Conservation (phyloP, 1,284 basidiomycete genomes). For the Rhodofomes roseus region DNA sequence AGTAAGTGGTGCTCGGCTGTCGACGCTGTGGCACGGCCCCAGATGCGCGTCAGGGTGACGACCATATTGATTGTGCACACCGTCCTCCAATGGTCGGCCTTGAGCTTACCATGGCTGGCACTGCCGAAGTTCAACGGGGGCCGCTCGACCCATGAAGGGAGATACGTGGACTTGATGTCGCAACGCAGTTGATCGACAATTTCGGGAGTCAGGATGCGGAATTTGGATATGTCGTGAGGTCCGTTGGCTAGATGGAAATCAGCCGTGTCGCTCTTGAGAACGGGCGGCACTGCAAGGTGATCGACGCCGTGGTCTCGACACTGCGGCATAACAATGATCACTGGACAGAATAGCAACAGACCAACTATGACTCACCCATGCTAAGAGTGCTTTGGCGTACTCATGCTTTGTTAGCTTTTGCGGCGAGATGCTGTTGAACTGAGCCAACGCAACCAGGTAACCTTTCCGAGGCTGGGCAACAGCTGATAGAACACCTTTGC, state of each 20-base stretch:
- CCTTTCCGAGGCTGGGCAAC: not conserved
- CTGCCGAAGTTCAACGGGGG: conserved; percentile 31
- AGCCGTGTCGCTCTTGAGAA: not conserved
- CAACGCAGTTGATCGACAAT: not conserved
- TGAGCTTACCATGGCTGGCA: conserved; percentile 26
- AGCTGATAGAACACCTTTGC: not conserved
- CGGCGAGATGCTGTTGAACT: not conserved
- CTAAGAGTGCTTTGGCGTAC: too few species aligned
- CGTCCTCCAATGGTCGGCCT: conserved; percentile 36
- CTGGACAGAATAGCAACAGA: too few species aligned
- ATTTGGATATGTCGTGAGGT: not conserved
- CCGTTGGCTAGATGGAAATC: not conserved
- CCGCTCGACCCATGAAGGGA: conserved; percentile 26
- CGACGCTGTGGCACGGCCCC: conserved; percentile 15
- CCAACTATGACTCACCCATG: too few species aligned
- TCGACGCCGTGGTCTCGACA: too few species aligned
- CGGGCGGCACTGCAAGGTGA: not conserved
- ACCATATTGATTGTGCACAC: conserved; percentile 28
- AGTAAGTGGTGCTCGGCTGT: not conserved
- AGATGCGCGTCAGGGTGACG: conserved; percentile 28
- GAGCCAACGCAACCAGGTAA: too few species aligned
- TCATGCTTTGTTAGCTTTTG: not conserved
- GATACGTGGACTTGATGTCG: conserved; percentile 20
- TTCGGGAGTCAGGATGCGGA: not conserved
- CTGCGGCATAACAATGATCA: too few species aligned